Percentiles rank a stretch among this genome's conserved stretches.
Evolutionary conservation across 495 filamentous ascomycete genomes (phyloP).

Genomic region (Friedmanniomyces simplex): DNA sequence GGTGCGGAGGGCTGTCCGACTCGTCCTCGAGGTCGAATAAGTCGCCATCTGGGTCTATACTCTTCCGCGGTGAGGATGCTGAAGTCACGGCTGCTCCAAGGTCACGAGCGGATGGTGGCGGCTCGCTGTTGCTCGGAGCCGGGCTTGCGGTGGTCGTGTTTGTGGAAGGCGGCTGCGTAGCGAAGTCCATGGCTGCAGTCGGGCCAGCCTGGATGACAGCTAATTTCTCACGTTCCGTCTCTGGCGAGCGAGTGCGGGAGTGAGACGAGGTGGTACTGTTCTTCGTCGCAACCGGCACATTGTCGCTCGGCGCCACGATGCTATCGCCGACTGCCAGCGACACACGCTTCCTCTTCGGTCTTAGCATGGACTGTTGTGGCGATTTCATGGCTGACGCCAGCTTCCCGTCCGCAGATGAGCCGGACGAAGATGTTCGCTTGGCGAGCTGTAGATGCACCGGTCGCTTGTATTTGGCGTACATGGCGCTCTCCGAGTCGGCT

Average conservation of each 20-base stretch:
- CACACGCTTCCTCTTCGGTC: slow-evolving; percentile 16
- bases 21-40: slow-evolving; percentile 22
- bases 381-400: slow-evolving; percentile 19
- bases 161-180: background rate
- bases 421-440: slow-evolving; percentile 16
- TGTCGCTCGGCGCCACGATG: slow-evolving; percentile 18
- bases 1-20: background rate
- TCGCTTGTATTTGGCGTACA: slow-evolving; percentile 10
- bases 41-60: slow-evolving; percentile 20
- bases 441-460: slow-evolving; percentile 9
- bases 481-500: slow-evolving; percentile 8
- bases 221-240: background rate
- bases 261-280: slow-evolving; percentile 14
- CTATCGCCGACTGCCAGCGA: slow-evolving; percentile 17
- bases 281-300: slow-evolving; percentile 6
- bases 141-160: background rate
- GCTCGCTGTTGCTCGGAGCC: background rate
- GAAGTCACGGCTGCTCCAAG: background rate
- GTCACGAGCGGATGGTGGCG: background rate
- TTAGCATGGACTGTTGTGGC: background rate
- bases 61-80: background rate
- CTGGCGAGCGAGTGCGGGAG: slow-evolving; percentile 6
- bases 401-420: slow-evolving; percentile 18
- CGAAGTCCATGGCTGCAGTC: background rate
- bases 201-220: background rate